Conservation (phyloP, 2,329 filamentous ascomycete genomes). For the Cadophora sp. region DNA sequence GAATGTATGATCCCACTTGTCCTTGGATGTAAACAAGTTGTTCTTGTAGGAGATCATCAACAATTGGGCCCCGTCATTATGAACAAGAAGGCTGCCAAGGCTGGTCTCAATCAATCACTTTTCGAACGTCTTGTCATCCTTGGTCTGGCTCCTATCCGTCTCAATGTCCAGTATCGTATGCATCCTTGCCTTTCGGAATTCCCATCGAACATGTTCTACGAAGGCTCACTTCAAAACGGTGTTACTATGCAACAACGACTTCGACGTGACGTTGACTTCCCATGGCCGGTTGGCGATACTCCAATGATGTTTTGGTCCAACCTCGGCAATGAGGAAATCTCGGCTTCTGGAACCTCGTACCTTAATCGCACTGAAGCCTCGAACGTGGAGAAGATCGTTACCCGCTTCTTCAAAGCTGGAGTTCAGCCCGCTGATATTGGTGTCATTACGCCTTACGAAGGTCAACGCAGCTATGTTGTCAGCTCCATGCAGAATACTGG, state of each 20-base stretch:
- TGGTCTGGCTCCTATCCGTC: constrained; percentile 86
- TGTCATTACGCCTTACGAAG: constrained; percentile 98
- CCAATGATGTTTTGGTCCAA: constrained; percentile 99
- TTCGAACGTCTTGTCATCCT: constrained; percentile 96
- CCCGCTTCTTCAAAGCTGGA: constrained; percentile 97
- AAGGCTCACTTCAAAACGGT: constrained; percentile 95
- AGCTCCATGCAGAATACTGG: constrained; percentile 99
- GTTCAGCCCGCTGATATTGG: constrained; percentile 94
- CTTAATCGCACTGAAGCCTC: constrained; percentile 96
- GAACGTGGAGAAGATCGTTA: constrained; percentile 98
- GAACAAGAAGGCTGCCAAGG: constrained; percentile 99
- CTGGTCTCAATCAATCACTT: constrained; percentile 95
- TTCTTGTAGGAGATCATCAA: constrained; percentile 98
- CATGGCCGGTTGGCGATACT: constrained; percentile 91
- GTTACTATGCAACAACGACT: constrained; percentile 89
- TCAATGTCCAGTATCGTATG: constrained; percentile 99
- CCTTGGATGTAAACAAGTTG: constrained; percentile 96
- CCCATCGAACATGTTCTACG: constrained; percentile 99
- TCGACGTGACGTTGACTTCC: constrained; percentile 94
- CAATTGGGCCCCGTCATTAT: constrained; percentile 98
- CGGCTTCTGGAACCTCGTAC: constrained; percentile 95
- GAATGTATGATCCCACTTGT: constrained; percentile 99
- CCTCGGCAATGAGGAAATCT: constrained; percentile 96
- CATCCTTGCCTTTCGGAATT: constrained; percentile 97
- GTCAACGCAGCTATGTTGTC: constrained; percentile 96